A percentile compares a stretch with the other conserved stretches of the same genome.
Conservation (phyloP, 148 eudicot species). For the Rhododendron molle region DNA sequence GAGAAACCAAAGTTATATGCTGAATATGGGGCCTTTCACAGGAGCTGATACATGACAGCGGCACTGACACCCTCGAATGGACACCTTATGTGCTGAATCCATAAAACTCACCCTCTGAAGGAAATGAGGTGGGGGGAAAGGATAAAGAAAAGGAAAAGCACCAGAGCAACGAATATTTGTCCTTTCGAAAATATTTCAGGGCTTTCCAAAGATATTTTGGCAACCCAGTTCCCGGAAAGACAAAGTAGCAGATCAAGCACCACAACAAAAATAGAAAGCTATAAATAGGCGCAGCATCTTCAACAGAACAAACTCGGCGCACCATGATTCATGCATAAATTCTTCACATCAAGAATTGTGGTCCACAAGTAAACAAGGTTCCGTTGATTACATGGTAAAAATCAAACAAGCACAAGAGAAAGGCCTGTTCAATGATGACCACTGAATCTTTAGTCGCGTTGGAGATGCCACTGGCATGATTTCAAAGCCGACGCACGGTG, state of each 20-base stretch:
- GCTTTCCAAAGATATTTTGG: background rate
- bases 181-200: background rate
- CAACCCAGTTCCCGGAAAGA: background rate
- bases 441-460: background rate
- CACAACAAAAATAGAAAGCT: background rate
- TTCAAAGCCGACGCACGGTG: background rate
- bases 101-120: background rate
- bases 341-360: background rate
- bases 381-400: background rate
- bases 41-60: background rate
- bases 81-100: background rate
- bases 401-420: background rate
- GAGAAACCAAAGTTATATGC: background rate
- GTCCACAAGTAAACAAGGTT: background rate
- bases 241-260: background rate
- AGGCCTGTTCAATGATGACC: background rate
- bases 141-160: background rate
- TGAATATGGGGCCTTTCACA: background rate
- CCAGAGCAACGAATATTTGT: background rate
- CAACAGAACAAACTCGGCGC: background rate
- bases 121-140: background rate
- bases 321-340: background rate
- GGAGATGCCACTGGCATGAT: constrained; percentile 4
- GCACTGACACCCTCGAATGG: background rate
- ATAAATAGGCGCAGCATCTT: background rate